Evolutionary conservation across 1,284 basidiomycete genomes (phyloP).

Genomic region (Meira miltonrushii): DNA sequence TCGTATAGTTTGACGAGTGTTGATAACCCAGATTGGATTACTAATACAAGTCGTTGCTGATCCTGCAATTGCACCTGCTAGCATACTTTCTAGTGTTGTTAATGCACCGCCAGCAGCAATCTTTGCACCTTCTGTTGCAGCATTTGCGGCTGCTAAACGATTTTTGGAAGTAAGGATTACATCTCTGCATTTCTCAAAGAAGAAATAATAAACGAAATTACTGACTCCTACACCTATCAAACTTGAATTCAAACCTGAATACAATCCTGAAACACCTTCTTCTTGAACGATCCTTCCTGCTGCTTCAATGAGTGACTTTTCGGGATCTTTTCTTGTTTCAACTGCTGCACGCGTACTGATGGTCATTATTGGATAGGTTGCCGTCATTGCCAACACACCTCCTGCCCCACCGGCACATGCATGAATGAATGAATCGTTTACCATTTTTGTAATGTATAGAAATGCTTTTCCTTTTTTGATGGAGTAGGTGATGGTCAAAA

Average conservation of each 20-base stretch:
- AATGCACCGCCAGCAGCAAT: slow-evolving; percentile 56
- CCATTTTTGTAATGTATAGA: too few relatives aligned
- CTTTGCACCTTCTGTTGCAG: slow-evolving; percentile 55
- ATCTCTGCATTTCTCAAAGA: slow-evolving; percentile 53
- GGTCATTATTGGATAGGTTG: slow-evolving; percentile 69
- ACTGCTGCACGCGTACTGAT: slow-evolving; percentile 90
- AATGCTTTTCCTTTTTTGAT: too few relatives aligned
- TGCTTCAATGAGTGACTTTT: slow-evolving; percentile 52
- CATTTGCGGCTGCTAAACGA: slow-evolving; percentile 52
- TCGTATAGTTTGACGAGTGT: slow-evolving; percentile 67
- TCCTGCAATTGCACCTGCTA: slow-evolving; percentile 82
- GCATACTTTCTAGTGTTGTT: slow-evolving; percentile 78
- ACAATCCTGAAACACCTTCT: slow-evolving; percentile 80
- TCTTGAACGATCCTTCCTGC: slow-evolving; percentile 72
- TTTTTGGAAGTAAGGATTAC: slow-evolving; percentile 47
- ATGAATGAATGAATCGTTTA: slow-evolving; percentile 74
- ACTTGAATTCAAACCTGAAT: slow-evolving; percentile 79
- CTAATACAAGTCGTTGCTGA: slow-evolving; percentile 82
- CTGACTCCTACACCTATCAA: slow-evolving; percentile 87
- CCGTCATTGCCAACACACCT: slow-evolving; percentile 63
- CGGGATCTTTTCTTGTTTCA: slow-evolving; percentile 67
- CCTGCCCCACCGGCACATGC: slow-evolving; percentile 83
- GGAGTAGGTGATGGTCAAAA: too few relatives aligned
- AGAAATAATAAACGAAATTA: slow-evolving; percentile 64
- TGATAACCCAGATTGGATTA: slow-evolving; percentile 71